phyloP scores from a whole-genome alignment of 352 stramenopile genomes.

The Globisporangium mamillatum region DNA sequence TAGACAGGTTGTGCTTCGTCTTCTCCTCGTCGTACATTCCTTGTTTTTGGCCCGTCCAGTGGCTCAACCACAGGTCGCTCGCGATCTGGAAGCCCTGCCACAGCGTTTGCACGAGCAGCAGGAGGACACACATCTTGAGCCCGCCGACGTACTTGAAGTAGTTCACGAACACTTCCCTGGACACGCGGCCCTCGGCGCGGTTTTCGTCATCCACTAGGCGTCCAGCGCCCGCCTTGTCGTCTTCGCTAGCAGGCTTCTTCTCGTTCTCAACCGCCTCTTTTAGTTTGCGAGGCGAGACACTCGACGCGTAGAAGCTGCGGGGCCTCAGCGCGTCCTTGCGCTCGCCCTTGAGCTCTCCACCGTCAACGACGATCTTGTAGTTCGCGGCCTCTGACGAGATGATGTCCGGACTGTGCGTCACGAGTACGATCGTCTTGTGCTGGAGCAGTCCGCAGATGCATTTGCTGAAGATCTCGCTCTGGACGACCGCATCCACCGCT shows the following conservation, averaged over 20 bases:
- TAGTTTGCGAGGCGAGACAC: background rate
- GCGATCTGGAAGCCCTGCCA: conserved; percentile 22
- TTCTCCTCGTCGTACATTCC: background rate
- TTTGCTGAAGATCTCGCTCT: conserved; percentile 87
- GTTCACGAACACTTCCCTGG: conserved; percentile 24
- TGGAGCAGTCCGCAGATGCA: conserved; percentile 38
- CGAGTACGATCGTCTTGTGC: conserved; percentile 82
- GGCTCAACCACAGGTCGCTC: conserved; percentile 26
- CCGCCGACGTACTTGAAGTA: conserved; percentile 43
- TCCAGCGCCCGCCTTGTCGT: conserved; percentile 4
- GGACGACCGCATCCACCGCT: conserved; percentile 55
- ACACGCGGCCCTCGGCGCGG: conserved; percentile 36
- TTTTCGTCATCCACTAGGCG: conserved; percentile 39
- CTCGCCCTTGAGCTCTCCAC: no score
- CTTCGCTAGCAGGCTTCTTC: background rate
- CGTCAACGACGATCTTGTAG: conserved; percentile 7
- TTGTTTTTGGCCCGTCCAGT: conserved; percentile 16
- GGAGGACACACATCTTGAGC: conserved; percentile 15
- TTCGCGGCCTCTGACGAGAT: conserved; percentile 26
- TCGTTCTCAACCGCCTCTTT: background rate
- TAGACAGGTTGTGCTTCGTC: conserved; percentile 17
- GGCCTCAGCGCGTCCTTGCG: no score
- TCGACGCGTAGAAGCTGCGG: conserved; percentile 1
- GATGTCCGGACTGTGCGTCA: conserved; percentile 89
- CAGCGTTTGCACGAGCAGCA: conserved; percentile 7